Conservation (phyloP, 1,284 basidiomycete species). For the Lentinus polychrous region DNA sequence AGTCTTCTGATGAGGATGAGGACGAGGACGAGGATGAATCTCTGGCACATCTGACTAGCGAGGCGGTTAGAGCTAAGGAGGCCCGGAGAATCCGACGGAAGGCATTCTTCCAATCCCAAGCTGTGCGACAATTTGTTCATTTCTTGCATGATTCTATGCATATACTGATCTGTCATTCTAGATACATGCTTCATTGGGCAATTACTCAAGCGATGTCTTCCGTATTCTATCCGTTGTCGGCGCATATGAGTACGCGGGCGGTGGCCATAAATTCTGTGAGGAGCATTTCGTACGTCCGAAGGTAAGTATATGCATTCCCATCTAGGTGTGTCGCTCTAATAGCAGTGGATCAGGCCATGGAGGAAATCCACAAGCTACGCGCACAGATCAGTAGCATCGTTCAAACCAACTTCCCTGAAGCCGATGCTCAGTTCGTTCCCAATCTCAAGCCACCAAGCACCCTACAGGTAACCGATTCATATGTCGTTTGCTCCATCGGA, state of each 20-base stretch:
- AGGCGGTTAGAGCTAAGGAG: constrained; percentile 62
- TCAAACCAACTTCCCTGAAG: constrained; percentile 57
- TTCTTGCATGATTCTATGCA: not conserved
- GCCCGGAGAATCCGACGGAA: constrained; percentile 56
- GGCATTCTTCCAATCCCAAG: constrained; percentile 75
- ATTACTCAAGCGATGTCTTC: constrained; percentile 85
- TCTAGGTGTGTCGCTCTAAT: not conserved
- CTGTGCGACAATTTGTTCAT: constrained; percentile 38
- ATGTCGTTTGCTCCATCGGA: not conserved
- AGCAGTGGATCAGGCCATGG: constrained; percentile 72
- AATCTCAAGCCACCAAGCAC: constrained; percentile 68
- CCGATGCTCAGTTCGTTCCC: constrained; percentile 50
- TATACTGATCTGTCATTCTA: constrained; percentile 30
- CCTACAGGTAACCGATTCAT: constrained; percentile 49
- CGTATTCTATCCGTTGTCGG: constrained; percentile 88
- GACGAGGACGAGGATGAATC: constrained; percentile 37
- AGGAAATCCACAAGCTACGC: constrained; percentile 97
- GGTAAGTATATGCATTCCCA: constrained; percentile 35
- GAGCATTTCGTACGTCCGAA: constrained; percentile 92
- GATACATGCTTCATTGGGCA: constrained; percentile 74
- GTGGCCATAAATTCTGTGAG: constrained; percentile 74
- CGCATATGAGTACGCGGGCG: constrained; percentile 90
- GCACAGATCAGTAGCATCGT: constrained; percentile 85
- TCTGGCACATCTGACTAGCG: constrained; percentile 49
- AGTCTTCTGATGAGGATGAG: constrained; percentile 36